Percentiles rank a stretch among this genome's conserved stretches.
Evolutionary conservation across 257 asterid species (phyloP).

Genomic region (Ligustrum vulgare): DNA sequence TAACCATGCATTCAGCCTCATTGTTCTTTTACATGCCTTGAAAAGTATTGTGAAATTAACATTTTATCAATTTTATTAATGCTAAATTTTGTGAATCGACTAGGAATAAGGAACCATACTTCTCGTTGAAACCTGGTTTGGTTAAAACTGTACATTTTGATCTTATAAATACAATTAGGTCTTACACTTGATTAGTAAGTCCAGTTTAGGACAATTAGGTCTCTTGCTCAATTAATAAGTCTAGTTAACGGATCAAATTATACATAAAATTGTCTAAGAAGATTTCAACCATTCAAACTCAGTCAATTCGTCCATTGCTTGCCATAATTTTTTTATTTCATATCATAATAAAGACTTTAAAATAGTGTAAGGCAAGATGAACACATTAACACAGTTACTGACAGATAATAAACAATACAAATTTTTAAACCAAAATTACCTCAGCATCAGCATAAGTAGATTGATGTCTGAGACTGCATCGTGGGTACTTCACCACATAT

Average conservation of each 20-base stretch:
- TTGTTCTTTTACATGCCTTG: background rate
- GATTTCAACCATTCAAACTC: background rate
- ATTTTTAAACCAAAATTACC: constrained; percentile 50
- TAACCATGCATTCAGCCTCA: background rate
- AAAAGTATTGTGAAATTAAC: background rate
- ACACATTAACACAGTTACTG: background rate
- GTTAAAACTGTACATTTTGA: background rate
- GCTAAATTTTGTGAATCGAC: background rate
- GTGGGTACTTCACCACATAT: constrained; percentile 86
- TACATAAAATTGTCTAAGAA: background rate
- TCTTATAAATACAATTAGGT: background rate
- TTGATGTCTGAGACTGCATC: constrained; percentile 87
- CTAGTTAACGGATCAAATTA: background rate
- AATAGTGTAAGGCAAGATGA: background rate
- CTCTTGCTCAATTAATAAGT: background rate
- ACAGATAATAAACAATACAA: background rate
- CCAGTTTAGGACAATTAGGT: background rate
- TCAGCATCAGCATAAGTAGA: constrained; percentile 96
- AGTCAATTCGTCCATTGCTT: background rate
- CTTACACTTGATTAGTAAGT: background rate
- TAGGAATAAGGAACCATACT: background rate
- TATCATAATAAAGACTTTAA: background rate
- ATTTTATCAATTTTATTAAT: background rate
- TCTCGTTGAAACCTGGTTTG: background rate
- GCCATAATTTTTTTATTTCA: background rate